Conservation (phyloP, 2,329 filamentous ascomycete species). For the Podosphaera aphanis region DNA sequence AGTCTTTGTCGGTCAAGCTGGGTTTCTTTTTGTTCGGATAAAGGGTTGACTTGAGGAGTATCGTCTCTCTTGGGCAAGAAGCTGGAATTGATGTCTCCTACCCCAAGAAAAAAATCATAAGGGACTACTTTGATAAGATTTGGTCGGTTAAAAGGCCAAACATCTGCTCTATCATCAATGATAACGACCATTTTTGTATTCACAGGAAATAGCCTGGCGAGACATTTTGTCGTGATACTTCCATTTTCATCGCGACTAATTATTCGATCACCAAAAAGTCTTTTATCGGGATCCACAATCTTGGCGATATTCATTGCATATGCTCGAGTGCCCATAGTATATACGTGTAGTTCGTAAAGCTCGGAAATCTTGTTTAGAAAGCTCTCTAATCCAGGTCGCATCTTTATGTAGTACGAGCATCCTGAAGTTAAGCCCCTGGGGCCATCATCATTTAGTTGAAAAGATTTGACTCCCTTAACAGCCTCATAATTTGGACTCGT, state of each 20-base stretch:
- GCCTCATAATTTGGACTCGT: slow-evolving; percentile 77
- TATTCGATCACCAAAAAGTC: slow-evolving; percentile 80
- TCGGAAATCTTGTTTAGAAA: slow-evolving; percentile 60
- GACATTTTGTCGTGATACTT: slow-evolving; percentile 69
- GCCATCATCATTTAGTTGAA: slow-evolving; percentile 73
- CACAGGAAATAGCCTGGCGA: slow-evolving; percentile 79
- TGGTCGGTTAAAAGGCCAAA: slow-evolving; percentile 74
- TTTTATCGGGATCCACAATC: slow-evolving; percentile 75
- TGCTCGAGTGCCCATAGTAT: slow-evolving; percentile 96
- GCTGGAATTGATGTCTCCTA: slow-evolving; percentile 95
- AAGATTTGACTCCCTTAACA: slow-evolving; percentile 68
- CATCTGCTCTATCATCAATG: slow-evolving; percentile 88
- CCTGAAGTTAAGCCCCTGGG: slow-evolving; percentile 42
- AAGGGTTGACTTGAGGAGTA: slow-evolving; percentile 15
- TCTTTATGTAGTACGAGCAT: slow-evolving; percentile 97
- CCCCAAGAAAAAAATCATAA: slow-evolving; percentile 95
- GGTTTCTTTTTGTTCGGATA: slow-evolving; percentile 8
- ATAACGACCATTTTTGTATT: slow-evolving; percentile 99
- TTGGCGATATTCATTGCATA: slow-evolving; percentile 81
- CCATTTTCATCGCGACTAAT: slow-evolving; percentile 95
- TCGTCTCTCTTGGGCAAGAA: slow-evolving; percentile 65
- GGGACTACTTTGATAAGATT: slow-evolving; percentile 89
- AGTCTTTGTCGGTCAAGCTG: slow-evolving; percentile 2
- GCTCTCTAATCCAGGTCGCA: slow-evolving; percentile 61
- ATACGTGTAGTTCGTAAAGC: slow-evolving; percentile 87